These are phyloP conservation scores for Sporothrix brunneoviolacea DNA, from an alignment of 2,329 filamentous ascomycete species.

Conservation along the genomic window DNA sequence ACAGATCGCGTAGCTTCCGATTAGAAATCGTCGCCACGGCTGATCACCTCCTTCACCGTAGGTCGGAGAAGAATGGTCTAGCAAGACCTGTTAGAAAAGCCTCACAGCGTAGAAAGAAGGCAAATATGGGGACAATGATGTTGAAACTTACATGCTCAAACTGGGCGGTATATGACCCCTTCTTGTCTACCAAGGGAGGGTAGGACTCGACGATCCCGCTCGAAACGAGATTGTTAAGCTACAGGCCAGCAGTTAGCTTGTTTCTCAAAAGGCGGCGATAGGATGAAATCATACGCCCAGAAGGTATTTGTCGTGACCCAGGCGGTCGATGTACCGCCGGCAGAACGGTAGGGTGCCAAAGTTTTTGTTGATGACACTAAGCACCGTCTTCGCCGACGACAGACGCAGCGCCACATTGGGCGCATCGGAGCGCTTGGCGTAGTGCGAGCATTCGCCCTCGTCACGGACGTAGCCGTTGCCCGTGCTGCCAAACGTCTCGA, in stretches of 20 bases:
- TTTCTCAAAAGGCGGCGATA: not conserved
- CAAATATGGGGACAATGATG: not conserved
- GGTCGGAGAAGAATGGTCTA: slow-evolving; percentile 72
- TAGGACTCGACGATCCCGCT: slow-evolving; percentile 85
- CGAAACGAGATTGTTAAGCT: slow-evolving; percentile 81
- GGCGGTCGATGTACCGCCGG: slow-evolving; percentile 78
- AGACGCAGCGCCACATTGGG: slow-evolving; percentile 70
- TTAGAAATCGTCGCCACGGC: slow-evolving; percentile 78
- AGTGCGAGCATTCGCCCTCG: slow-evolving; percentile 86
- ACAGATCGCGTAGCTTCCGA: not conserved
- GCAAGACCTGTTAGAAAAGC: slow-evolving; percentile 15
- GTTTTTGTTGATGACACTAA: slow-evolving; percentile 91
- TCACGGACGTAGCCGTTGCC: slow-evolving; percentile 83
- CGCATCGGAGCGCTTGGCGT: slow-evolving; percentile 67
- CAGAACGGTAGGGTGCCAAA: slow-evolving; percentile 91
- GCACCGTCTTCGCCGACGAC: slow-evolving; percentile 74
- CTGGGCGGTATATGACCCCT: slow-evolving; percentile 91
- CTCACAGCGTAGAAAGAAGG: not conserved
- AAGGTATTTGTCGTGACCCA: slow-evolving; percentile 93
- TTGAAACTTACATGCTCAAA: slow-evolving; percentile 77
- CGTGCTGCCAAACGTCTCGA: slow-evolving; percentile 92
- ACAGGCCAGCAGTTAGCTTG: slow-evolving; percentile 19
- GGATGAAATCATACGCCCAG: slow-evolving; percentile 57
- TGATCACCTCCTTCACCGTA: slow-evolving; percentile 81
- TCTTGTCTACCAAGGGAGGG: slow-evolving; percentile 81